Base-by-base conservation (phyloP, 2,329 filamentous ascomycete species). In the Stenocarpella maydis region DNA sequence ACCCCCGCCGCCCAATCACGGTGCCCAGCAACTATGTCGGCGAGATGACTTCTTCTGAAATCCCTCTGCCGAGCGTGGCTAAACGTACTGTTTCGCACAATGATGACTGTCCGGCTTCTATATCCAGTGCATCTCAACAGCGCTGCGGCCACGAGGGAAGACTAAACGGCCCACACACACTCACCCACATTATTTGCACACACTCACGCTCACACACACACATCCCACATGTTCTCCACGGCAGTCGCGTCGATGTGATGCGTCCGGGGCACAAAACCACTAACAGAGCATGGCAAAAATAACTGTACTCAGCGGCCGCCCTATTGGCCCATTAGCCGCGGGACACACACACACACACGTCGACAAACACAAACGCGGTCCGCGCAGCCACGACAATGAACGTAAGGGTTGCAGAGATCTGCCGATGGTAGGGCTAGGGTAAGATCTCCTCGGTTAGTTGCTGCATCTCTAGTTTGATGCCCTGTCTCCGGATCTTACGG, bases 261-360 rank as follows among this genome's bases (percentile, higher is more conserved):
- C 58, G 26, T 37, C 41, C 58, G 26, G 4, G 49, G 58, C 43
- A 21, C 28, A 49, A 37, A 41, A 49, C 14, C 31, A n/a, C 24
- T 12, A 19, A 19, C 34, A 26, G 9, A n/a, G 4, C 10, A 26
- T 21, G 41, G 64, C 64, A 67, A 67, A 67, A 67, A 67, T 67
- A 67, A 67, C 64, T 15, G 52, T 55, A 54, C 64, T 45, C 52
- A 39, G 28, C 41, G 6, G 6, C 52, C 21, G 41, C 28, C 64
- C 52, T 6, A 67, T 67, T 67, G 64, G 64, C 64, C 41, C 24
- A 39, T 17, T 55, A 67, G 52, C 64, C 64, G 64, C 64, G 52
- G 52, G 41, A 28, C n/a, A 26, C 24, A 2, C 39, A 28, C 50
- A n/a, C 41, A 37, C 43, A 45, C 50, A 34, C 34, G 6, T 2